phyloP scores from a whole-genome alignment of 305 asterid genomes.

The Fraxinus platypoda region DNA sequence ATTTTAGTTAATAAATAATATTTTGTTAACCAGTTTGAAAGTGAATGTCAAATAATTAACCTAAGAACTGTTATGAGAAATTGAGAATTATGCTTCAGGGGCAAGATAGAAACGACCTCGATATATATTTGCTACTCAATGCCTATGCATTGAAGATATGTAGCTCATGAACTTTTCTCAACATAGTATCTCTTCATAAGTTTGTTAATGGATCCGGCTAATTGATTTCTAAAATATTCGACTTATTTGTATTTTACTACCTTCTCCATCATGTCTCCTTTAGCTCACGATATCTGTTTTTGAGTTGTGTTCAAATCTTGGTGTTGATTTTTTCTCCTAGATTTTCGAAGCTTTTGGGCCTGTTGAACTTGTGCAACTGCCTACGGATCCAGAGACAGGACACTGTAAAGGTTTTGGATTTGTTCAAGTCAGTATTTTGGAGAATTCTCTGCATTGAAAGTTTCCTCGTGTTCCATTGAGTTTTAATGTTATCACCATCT shows the following conservation, averaged over 20 bases:
- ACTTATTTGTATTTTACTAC: background rate
- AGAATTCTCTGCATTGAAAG: slow-evolving; percentile 9
- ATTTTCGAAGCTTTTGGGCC: slow-evolving; percentile 98
- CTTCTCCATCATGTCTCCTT: background rate
- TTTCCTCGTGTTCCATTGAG: background rate
- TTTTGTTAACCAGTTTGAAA: background rate
- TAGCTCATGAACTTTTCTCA: background rate
- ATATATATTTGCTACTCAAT: background rate
- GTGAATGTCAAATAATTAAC: background rate
- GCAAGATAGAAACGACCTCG: background rate
- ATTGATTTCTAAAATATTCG: background rate
- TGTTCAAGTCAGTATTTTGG: slow-evolving; percentile 75
- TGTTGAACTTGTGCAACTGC: slow-evolving; percentile 95
- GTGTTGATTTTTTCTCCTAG: slow-evolving; percentile 31
- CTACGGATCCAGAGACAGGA: slow-evolving; percentile 96
- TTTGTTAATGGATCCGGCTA: background rate
- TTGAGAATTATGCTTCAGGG: background rate
- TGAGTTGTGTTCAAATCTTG: background rate
- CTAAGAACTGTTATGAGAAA: background rate
- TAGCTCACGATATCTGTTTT: background rate
- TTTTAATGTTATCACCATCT: slow-evolving; percentile 1
- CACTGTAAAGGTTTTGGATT: slow-evolving; percentile 99
- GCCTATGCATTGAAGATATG: background rate
- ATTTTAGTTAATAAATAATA: background rate
- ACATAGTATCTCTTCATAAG: background rate